Base-by-base conservation (phyloP, 179 eudicot species). In the Carnegiea gigantea region DNA sequence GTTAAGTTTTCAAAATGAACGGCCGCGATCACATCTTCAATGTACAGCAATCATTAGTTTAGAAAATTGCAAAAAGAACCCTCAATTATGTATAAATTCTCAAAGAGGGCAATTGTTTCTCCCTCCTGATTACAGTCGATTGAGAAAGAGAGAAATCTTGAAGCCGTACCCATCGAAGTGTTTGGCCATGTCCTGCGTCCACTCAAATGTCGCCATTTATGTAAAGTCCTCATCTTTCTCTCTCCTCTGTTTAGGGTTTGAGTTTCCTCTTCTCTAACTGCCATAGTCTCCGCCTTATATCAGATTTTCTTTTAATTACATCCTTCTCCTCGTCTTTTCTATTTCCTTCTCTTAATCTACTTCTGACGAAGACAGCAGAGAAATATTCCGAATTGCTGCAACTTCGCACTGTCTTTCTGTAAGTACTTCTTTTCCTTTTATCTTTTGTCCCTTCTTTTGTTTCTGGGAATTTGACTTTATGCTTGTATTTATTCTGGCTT, bases 171-270 rank as follows among this genome's bases (percentile, higher is more conserved):
- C 40, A 78, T 77, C 81, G 49, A 78, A 73, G 48, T 64, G 14
- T 57, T 57, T 74, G 68, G 82, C 82, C 49, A 64, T 83, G 85
- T 79, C 82, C 70, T 78, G 28, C 51, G 51, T 78, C 85, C 85
- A 73, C 82, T 83, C 78, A 78, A 59, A n/a, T n/a, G 13, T 82
- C 77, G 60, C 81, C 84, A 82, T 82, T 81, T 77, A n/a, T 36
- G 65, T 62, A 73, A 60, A 74, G 60, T 18, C 51, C 60, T 23
- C 75, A 12, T 17, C 75, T 73, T 53, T 75, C 85, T 78, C 75
- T 73, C 85, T 78, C 75, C 28, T 51, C 75, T 71, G 14, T 71
- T 43, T 79, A 83, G 79, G 82, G 70, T 78, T 82, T 44, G 51
- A 12, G 57, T 51, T 51, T 12, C 57, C 18, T 51, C 65, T n/a